These are phyloP conservation scores for Exophiala phaeomuriformis DNA, from an alignment of 2,329 filamentous ascomycete genomes.

Conservation along the genomic window DNA sequence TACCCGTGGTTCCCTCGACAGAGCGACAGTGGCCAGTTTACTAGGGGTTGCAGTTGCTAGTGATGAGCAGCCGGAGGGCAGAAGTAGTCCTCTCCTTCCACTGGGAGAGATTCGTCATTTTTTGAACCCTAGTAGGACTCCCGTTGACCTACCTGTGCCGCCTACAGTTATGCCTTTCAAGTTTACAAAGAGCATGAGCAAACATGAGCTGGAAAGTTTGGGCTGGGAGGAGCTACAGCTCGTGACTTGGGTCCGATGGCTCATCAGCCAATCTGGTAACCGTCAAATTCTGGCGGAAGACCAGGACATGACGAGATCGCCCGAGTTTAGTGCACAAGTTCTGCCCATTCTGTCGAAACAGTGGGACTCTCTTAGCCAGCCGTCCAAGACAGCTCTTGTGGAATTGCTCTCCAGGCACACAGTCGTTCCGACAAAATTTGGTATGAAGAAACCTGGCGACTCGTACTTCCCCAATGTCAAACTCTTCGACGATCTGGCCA, in stretches of 20 bases:
- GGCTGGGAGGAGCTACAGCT: constrained; percentile 83
- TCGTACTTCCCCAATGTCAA: constrained; percentile 92
- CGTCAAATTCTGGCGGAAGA: constrained; percentile 51
- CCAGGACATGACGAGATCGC: constrained; percentile 62
- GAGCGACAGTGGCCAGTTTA: constrained; percentile 57
- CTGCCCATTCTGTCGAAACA: constrained; percentile 76
- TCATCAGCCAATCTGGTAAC: constrained; percentile 60
- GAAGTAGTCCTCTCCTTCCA: constrained; percentile 64
- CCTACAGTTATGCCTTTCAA: constrained; percentile 74
- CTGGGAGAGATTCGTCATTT: constrained; percentile 69
- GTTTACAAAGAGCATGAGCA: constrained; percentile 65
- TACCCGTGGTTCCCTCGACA: constrained; percentile 63
- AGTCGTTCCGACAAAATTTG: constrained; percentile 81
- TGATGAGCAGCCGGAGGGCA: constrained; percentile 51
- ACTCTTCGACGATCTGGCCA: constrained; percentile 86
- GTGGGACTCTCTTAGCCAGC: constrained; percentile 70
- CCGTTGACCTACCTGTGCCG: constrained; percentile 72
- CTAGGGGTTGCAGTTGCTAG: constrained; percentile 62
- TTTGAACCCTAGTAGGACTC: constrained; percentile 68
- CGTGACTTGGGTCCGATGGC: constrained; percentile 74
- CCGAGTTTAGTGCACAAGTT: constrained; percentile 68
- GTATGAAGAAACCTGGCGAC: constrained; percentile 78
- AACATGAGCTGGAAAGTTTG: constrained; percentile 65
- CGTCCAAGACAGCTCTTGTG: constrained; percentile 59
- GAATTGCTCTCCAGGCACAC: constrained; percentile 59